A percentile compares a stretch with the other conserved stretches of the same genome.
These are phyloP conservation scores for Didymella pinodella DNA, from an alignment of 2,329 filamentous ascomycete genomes.

Conservation along the genomic window DNA sequence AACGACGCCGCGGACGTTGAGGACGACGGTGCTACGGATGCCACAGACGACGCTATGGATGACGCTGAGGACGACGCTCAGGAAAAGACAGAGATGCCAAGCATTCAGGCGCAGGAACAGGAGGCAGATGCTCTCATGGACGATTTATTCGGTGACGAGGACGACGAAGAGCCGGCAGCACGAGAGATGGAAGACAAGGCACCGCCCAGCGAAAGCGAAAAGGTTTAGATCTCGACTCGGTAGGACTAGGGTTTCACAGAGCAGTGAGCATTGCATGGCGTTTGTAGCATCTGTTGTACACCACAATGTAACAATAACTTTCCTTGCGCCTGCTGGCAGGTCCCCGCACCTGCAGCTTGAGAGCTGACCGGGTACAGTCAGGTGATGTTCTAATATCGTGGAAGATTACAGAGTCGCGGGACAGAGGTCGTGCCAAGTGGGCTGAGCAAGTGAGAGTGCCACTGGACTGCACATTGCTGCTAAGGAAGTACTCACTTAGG, in stretches of 20 bases:
- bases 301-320: constrained; percentile 7
- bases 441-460: no score
- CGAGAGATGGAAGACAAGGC: no score
- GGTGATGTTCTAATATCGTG: no score
- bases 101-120: constrained; percentile 2
- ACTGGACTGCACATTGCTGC: no score
- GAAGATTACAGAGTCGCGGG: no score
- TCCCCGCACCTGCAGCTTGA: neutral
- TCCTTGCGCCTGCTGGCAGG: neutral
- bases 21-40: neutral
- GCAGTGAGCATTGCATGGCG: constrained; percentile 2
- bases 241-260: neutral
- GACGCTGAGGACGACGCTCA: constrained; percentile 2
- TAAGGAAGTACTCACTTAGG: no score
- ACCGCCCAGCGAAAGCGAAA: neutral
- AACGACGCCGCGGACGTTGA: neutral
- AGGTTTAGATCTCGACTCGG: neutral
- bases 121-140: constrained; percentile 14
- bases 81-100: neutral
- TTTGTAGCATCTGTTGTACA: constrained; percentile 10
- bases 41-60: neutral
- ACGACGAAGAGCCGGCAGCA: neutral
- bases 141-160: constrained; percentile 10
- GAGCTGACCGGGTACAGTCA: neutral
- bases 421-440: no score